These are phyloP conservation scores for Scutellaria galericulata DNA, from an alignment of 257 asterid species.

Conservation along the genomic window DNA sequence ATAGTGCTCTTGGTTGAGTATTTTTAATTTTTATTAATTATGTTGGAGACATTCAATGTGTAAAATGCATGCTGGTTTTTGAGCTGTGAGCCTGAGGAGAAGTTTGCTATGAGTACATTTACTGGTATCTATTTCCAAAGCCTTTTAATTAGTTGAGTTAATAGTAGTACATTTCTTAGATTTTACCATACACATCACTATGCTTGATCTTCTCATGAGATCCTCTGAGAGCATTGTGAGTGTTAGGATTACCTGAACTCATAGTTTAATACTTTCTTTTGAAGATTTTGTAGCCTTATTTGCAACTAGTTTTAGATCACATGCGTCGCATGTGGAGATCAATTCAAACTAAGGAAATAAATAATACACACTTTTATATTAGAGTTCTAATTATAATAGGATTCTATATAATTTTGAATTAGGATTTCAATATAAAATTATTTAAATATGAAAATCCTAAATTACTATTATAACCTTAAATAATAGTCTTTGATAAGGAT, in stretches of 20 bases:
- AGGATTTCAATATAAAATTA: no score
- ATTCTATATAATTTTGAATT: no score
- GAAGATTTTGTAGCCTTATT: not conserved
- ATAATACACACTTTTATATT: no score
- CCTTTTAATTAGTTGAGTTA: not conserved
- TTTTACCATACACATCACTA: not conserved
- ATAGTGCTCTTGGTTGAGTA: constrained; percentile 15
- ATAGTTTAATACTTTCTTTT: not conserved
- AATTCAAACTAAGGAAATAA: no score
- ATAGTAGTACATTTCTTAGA: not conserved
- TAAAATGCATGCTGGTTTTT: constrained; percentile 6
- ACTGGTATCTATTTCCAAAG: not conserved
- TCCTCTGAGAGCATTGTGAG: not conserved
- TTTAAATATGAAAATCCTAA: no score
- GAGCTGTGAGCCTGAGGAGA: constrained; percentile 19
- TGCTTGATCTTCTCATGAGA: not conserved
- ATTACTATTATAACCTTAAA: no score
- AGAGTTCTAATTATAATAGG: no score
- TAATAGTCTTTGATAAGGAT: no score
- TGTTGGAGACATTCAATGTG: not conserved
- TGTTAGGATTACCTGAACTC: not conserved
- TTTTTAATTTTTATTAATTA: not conserved
- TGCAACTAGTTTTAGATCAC: no score
- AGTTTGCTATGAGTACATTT: not conserved
- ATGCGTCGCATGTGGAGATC: no score